These are phyloP conservation scores for Liquidambar formosana DNA, from an alignment of 164 flowering plant genomes.

Conservation along the genomic window DNA sequence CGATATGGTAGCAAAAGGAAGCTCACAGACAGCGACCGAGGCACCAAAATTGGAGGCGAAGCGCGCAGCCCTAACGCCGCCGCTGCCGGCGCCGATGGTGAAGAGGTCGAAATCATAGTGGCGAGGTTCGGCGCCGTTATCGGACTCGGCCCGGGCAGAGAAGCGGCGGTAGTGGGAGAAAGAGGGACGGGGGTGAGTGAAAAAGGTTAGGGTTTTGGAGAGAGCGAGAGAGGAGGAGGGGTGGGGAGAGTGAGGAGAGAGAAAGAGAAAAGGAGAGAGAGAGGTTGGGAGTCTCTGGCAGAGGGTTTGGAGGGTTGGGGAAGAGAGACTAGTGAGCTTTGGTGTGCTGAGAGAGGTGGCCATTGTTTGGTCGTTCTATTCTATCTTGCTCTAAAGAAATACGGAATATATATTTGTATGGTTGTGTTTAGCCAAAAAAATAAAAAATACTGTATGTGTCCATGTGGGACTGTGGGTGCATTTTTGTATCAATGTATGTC, in stretches of 20 bases:
- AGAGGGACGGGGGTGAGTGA: conserved; percentile 22
- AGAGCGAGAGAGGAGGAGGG: conserved; percentile 16
- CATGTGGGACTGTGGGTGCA: too few species aligned
- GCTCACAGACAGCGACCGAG: conserved; percentile 86
- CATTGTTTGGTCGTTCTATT: conserved; percentile 1
- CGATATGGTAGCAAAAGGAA: conserved; percentile 82
- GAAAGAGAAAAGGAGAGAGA: conserved; percentile 14
- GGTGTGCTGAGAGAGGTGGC: conserved; percentile 37
- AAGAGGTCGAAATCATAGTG: conserved; percentile 74
- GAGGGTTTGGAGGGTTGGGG: conserved; percentile 42
- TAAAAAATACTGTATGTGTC: too few species aligned
- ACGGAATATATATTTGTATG: too few species aligned
- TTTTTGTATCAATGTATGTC: too few species aligned
- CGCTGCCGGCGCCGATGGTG: conserved; percentile 84
- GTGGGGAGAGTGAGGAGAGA: conserved; percentile 9
- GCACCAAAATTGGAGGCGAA: conserved; percentile 71
- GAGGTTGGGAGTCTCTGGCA: conserved; percentile 26
- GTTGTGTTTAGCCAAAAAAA: too few species aligned
- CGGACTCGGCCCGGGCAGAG: conserved; percentile 43
- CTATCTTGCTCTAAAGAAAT: background rate
- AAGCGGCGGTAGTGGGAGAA: conserved; percentile 25
- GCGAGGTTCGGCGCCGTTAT: conserved; percentile 42
- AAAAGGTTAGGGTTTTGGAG: conserved; percentile 22
- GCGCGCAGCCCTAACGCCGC: conserved; percentile 80
- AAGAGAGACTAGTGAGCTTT: conserved; percentile 38